Evolutionary conservation across 805 yeast genomes (phyloP).

Genomic region (Wickerhamiella siamensis): DNA sequence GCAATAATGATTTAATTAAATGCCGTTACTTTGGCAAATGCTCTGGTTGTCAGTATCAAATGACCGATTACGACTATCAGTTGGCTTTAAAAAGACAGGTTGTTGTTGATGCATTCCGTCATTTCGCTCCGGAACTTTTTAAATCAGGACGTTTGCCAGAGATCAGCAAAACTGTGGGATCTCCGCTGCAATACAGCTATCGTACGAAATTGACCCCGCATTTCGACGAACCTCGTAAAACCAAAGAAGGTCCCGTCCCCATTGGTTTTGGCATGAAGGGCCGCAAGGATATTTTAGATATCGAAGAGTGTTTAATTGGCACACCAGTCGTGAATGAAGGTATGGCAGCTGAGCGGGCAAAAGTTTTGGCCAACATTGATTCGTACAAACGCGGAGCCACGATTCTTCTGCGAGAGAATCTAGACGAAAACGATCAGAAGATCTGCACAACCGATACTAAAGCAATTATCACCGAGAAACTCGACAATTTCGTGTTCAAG

Average conservation of each 20-base stretch:
- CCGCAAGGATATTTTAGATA: conserved; percentile 54
- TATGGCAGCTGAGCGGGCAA: conserved; percentile 49
- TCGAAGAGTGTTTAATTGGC: conserved; percentile 88
- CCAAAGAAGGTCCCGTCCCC: conserved; percentile 41
- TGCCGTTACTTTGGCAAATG: conserved; percentile 85
- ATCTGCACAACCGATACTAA: conserved; percentile 69
- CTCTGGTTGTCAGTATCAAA: conserved; percentile 91
- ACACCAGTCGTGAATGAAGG: conserved; percentile 67
- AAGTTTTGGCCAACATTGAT: conserved; percentile 35
- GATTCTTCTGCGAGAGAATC: conserved; percentile 63
- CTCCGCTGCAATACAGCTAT: conserved; percentile 65
- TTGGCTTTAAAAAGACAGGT: conserved; percentile 57
- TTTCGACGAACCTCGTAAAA: conserved; percentile 56
- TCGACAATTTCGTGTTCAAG: conserved; percentile 49
- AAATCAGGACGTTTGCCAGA: conserved; percentile 33
- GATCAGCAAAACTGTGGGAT: conserved; percentile 49
- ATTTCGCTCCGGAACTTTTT: conserved; percentile 37
- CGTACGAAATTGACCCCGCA: conserved; percentile 95
- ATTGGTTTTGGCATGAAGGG: conserved; percentile 87
- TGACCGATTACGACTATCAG: conserved; percentile 58
- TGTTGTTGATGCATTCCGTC: conserved; percentile 66
- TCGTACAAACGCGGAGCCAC: conserved; percentile 71
- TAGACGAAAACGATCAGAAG: conserved; percentile 33
- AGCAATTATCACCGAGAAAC: conserved; percentile 68
- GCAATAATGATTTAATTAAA: conserved; percentile 45